Evolutionary conservation across 805 yeast genomes (phyloP), one percentile per base, ranked within the genome.

Genomic region (Saccharomycopsis selenospora): DNA sequence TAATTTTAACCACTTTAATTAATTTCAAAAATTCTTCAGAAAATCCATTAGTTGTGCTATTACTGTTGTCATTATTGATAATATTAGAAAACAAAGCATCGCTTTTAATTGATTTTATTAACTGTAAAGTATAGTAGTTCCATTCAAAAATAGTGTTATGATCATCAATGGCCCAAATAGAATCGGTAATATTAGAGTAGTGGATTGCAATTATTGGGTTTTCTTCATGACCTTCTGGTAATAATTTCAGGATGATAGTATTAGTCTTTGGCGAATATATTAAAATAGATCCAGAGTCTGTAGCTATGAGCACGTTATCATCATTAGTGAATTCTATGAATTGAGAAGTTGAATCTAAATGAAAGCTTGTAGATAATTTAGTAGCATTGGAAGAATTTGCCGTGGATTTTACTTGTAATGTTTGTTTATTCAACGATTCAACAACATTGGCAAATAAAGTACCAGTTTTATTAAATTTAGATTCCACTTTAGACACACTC

Each of bases 361-460:
- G 68, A 57, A 75, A 74, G 18, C 77, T 78, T 30, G 71, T 64
- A 55, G 73, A 71, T 26, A 76, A 59, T 4, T 53, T 46, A 4
- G 68, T 61, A 28, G 67, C 10, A 7, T 33, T 56, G 13, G 71
- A 61, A 24, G 48, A 30, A 13, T 41, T 40, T 23, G 66, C 71
- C 8, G 77, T 69, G 17, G 83, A 72, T 58, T 80, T 82, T 2
- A 84, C 85, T 49, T 80, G 71, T 33, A 87, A 66, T 55, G 79
- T 78, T 58, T 84, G 91, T 3, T 80, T 70, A 61, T 85, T 91
- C 51, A 87, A 72, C 1, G 87, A 82, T 29, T 78, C 76, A 18
- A 77, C 67, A 1, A 77, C 86, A 41, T 79, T 75, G 23, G 90
- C 88, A 56, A 80, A 72, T 58, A 71, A 73, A 40, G 74, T 68